Base-by-base conservation (phyloP, 306 rosid species). In the Fragaria ananassa region DNA sequence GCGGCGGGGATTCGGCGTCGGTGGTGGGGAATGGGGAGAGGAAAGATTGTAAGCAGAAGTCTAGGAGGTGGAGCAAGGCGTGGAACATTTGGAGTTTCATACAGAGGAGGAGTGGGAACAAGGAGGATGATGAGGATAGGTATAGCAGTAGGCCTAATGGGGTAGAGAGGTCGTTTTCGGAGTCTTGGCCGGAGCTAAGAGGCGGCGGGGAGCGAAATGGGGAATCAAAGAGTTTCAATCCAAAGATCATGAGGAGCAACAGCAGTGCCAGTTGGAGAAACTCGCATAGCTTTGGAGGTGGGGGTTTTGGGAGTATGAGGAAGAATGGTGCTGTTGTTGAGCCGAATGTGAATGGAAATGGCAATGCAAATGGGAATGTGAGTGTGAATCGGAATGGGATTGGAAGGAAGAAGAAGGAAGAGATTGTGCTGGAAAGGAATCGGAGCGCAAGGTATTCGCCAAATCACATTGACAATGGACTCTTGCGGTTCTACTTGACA, bases 201-300 rank as follows among this genome's bases (percentile, higher is more conserved):
- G 93, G 70, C 21, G 34, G 78, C 19, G 53, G 86, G 70, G 91
- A 85, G 34, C 84, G 90, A 64, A 89, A 85, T 64, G 95, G 89
- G 37, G 96, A 84, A 35, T 84, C 78, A 1, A 78, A 85, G 64
- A 89, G 83, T 57, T 85, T 91, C 58, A 86, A 90, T 74, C 86
- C 90, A 0, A 94, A 87, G 83, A 44, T 87, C 39, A 70, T 86
- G 37, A 81, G 98, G 83, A 94, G 97, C 79, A 92, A 90, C 66
- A 92, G 97, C 83, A 90, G 98, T 68, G 95, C 91, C 42, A 95
- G 97, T 79, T 95, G 99, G 99, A 89, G 99, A 75, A 95, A 86
- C 75, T 89, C 87, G 0, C 88, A 74, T 11, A 82, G 81, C 50
- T 77, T 86, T 10, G 93, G 86, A 23, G 63, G 80, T 25, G 61